Base-by-base conservation (phyloP, 2,329 filamentous ascomycete species). In the Aspergillus quadrilineatus region DNA sequence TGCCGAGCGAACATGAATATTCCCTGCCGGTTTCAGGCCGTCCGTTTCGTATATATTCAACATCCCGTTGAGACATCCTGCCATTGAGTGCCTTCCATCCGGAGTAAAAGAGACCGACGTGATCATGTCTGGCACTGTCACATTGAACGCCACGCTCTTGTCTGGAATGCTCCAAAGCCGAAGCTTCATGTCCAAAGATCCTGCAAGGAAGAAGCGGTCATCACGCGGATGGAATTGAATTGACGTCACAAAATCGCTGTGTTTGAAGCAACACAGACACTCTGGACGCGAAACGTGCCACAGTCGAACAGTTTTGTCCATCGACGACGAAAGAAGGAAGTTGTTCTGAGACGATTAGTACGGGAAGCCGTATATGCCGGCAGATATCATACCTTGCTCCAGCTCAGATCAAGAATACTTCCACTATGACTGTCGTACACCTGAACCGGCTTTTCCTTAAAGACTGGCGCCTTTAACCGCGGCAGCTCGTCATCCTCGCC, bases 161-260 rank as follows among this genome's bases (percentile, higher is more conserved):
- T 99, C 94, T 0, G 94, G 92, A 46, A 99, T 99, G 69, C 92
- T 97, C 94, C 94, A 99, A 1, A 99, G 77, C 14, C 94, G 84
- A 50, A 99, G 74, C 63, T 92, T 92, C 1, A 88, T 89, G 70
- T 99, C 94, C 6, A 97, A 80, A 1, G 91, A 96, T 7, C 94
- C 94, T 15, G 94, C 92, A 9, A 99, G 80, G 73, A 99, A 99
- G 77, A 99, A 99, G 0, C 94, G 88, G 70, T 99, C 94, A 70
- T 99, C 94, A 29, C 85, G 87, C 0, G 94, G 94, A 70, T 99
- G 94, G 64, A 99, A 99, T 37, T 90, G 86, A 49, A 99, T 92
- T 1, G 92, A 93, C 0, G 94, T 96, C 46, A 97, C 93, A 65
- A 97, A 92, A 70, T 99, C 94, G 65, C 87, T 90, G 73, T 97